These are phyloP conservation scores for Pythium folliculosum DNA, from an alignment of 352 stramenopile species.

Conservation along the genomic window DNA sequence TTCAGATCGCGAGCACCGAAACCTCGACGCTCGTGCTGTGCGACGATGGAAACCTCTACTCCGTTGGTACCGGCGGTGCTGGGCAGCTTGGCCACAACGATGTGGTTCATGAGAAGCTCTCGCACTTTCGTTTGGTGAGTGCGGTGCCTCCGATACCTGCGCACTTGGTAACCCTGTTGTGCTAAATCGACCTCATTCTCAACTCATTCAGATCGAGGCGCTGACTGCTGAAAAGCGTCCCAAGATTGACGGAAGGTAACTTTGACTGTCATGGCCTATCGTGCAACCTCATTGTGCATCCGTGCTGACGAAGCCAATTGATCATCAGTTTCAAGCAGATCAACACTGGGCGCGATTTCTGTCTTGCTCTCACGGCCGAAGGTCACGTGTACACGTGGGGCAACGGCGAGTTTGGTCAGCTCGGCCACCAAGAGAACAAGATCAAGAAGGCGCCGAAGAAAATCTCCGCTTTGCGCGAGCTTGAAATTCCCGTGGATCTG, in stretches of 20 bases:
- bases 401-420: constrained; percentile 71
- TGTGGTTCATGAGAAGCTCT: constrained; percentile 78
- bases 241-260: constrained; percentile 69
- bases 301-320: not conserved
- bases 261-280: not conserved
- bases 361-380: constrained; percentile 49
- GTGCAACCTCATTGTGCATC: not conserved
- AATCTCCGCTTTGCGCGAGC: constrained; percentile 77
- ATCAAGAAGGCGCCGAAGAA: constrained; percentile 87
- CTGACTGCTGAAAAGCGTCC: constrained; percentile 77
- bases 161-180: not conserved
- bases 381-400: constrained; percentile 83
- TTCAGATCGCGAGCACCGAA: constrained; percentile 65
- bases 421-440: constrained; percentile 87
- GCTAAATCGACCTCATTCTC: not conserved
- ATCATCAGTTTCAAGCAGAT: constrained; percentile 54
- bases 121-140: constrained; percentile 69
- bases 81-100: constrained; percentile 79
- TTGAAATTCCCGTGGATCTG: constrained; percentile 70
- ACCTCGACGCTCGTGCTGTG: constrained; percentile 61
- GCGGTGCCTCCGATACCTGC: not conserved
- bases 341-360: constrained; percentile 60
- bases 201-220: constrained; percentile 48
- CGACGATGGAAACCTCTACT: constrained; percentile 80
- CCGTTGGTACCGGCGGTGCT: constrained; percentile 53